Evolutionary conservation across 768 basidiomycete species (phyloP).

Genomic region (Sistotremastrum niveocremeum): DNA sequence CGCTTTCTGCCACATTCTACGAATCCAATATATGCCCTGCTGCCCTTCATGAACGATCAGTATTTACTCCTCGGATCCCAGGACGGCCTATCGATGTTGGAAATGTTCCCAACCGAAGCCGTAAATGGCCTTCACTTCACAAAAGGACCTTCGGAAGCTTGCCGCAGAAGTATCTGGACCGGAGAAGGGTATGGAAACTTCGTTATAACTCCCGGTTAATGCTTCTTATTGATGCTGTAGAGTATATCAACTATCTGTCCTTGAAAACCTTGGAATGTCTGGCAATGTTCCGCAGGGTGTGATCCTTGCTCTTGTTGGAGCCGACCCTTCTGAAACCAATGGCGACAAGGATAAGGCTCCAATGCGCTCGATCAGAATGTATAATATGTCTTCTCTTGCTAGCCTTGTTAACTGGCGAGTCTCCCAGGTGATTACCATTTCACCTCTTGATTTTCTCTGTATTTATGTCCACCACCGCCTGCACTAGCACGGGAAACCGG

Average conservation of each 20-base stretch:
- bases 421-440: conserved; percentile 41
- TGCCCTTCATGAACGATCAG: conserved; percentile 52
- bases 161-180: conserved; percentile 52
- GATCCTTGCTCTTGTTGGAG: conserved; percentile 58
- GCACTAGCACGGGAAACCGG: conserved; percentile 47
- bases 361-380: conserved; percentile 58
- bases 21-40: conserved; percentile 57
- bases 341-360: conserved; percentile 42
- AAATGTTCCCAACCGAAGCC: conserved; percentile 65
- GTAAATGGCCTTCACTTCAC: conserved; percentile 19
- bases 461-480: conserved; percentile 24
- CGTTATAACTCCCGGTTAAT: neutral
- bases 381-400: conserved; percentile 61
- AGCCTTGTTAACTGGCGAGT: conserved; percentile 66
- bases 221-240: conserved; percentile 20
- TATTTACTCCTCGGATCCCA: conserved; percentile 71
- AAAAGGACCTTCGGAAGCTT: conserved; percentile 62
- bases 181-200: conserved; percentile 54
- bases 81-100: conserved; percentile 66
- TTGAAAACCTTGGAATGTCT: conserved; percentile 41
- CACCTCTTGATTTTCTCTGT: neutral
- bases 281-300: conserved; percentile 52
- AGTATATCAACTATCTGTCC: conserved; percentile 62
- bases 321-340: conserved; percentile 21
- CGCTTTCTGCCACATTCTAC: conserved; percentile 74